These are phyloP conservation scores for Orobanche coerulescens DNA, from an alignment of 257 asterid genomes.

Conservation along the genomic window DNA sequence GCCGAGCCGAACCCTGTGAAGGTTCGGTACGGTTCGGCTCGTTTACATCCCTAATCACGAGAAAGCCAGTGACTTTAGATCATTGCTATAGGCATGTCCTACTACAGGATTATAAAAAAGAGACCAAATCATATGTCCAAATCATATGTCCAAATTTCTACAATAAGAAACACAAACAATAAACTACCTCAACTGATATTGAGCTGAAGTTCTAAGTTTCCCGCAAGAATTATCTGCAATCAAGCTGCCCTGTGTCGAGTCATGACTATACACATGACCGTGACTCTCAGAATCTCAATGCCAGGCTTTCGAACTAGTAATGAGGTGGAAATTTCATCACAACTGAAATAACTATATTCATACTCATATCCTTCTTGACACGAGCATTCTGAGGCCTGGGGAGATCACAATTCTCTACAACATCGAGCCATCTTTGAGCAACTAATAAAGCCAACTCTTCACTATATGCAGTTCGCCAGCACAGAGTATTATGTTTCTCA, in stretches of 20 bases:
- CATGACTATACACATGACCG: slow-evolving; percentile 10
- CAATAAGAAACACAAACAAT: background rate
- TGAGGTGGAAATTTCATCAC: slow-evolving; percentile 18
- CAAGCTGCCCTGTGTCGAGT: slow-evolving; percentile 12
- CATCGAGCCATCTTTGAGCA: slow-evolving; percentile 48
- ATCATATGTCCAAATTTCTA: too few species aligned
- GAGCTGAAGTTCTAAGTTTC: slow-evolving; percentile 23
- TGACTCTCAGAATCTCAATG: slow-evolving; percentile 23
- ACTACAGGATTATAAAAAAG: background rate
- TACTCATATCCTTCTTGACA: slow-evolving; percentile 33
- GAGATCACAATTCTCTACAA: slow-evolving; percentile 82
- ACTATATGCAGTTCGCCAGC: slow-evolving; percentile 88
- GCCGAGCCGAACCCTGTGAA: too few species aligned
- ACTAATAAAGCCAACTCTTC: slow-evolving; percentile 72
- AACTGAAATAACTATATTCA: slow-evolving; percentile 20
- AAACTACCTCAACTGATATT: slow-evolving; percentile 39
- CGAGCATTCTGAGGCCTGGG: slow-evolving; percentile 54
- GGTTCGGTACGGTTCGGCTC: too few species aligned
- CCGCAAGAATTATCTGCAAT: slow-evolving; percentile 23
- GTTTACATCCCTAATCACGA: slow-evolving; percentile 19
- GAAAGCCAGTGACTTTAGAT: background rate
- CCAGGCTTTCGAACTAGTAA: slow-evolving; percentile 20
- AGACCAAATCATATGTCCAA: background rate
- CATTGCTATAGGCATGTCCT: too few species aligned
- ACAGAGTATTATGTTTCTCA: slow-evolving; percentile 45